These are phyloP conservation scores for Teratosphaeria viscida DNA, from an alignment of 2,329 filamentous ascomycete species.

Conservation along the genomic window DNA sequence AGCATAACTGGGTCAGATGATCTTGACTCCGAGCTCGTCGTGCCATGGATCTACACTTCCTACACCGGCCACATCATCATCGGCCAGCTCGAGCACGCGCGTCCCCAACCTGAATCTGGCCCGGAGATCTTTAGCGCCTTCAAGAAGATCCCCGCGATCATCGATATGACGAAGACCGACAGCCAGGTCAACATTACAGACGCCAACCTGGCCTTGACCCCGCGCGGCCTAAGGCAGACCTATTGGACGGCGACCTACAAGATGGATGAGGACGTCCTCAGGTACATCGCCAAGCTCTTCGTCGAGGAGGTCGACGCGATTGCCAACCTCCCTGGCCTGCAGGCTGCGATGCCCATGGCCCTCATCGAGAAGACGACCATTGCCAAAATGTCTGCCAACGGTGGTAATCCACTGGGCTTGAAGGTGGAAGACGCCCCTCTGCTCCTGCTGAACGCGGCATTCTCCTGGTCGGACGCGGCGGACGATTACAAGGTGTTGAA, in stretches of 20 bases:
- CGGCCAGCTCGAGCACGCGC: slow-evolving; percentile 1
- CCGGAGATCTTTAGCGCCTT: slow-evolving; percentile 3
- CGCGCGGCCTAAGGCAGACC: slow-evolving; percentile 5
- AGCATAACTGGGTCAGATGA: neutral
- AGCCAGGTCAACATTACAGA: slow-evolving; percentile 5
- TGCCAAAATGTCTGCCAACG: slow-evolving; percentile 1
- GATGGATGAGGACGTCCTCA: neutral
- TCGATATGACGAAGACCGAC: neutral
- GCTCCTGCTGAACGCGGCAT: slow-evolving; percentile 1
- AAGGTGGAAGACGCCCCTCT: slow-evolving; percentile 7
- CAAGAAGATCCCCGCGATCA: slow-evolving; percentile 1
- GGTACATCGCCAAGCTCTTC: neutral
- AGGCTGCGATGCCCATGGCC: slow-evolving; percentile 7
- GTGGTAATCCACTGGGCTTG: slow-evolving; percentile 12
- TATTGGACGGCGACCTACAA: slow-evolving; percentile 5
- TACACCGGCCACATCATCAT: neutral
- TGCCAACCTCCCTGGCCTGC: slow-evolving; percentile 4
- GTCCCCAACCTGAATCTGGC: neutral
- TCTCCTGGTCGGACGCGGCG: slow-evolving; percentile 9
- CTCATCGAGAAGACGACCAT: slow-evolving; percentile 6
- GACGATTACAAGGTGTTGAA: slow-evolving; percentile 11
- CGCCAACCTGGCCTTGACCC: slow-evolving; percentile 3
- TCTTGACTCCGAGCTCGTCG: slow-evolving; percentile 1
- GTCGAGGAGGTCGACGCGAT: slow-evolving; percentile 1
- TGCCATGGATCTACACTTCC: slow-evolving; percentile 1